Evolutionary conservation across 2,329 filamentous ascomycete species (phyloP), one percentile per base, ranked within the genome.

Genomic region (Penicillium sp.): DNA sequence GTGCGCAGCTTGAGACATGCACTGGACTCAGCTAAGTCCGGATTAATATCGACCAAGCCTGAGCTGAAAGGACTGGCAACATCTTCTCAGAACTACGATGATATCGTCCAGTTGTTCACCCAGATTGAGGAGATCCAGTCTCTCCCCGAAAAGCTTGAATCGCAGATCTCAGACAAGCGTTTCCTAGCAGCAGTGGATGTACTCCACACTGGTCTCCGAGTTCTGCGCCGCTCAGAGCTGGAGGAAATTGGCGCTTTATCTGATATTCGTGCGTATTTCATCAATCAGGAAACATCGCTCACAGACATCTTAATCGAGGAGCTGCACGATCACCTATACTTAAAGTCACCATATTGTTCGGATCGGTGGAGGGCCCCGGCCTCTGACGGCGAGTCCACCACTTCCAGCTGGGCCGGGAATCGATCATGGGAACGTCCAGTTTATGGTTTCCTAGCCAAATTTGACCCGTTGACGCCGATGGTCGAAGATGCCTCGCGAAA

Each of bases 291-390:
- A 75, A 89, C 88, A 27, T 87, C 90, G 0, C 77, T 99, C 59
- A 93, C 93, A 67, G 94, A 99, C 68, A 97, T 97, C 49, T 73
- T 99, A 52, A 87, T 97, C n/a, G 94, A 99, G 71, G 94, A 99
- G 73, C 80, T 99, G 32, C 94, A 99, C 70, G 94, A 96, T 70
- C 94, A 99, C 74, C 81, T 99, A 4, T 99, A 99, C 69, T 84
- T 99, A 38, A 97, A 97, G 71, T 97, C 93, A 3, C 94, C 93
- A 0, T 99, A 99, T 70, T 97, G 93, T 69, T 92, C 96, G 69
- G 91, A 96, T 70, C 83, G 94, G 62, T 99, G 94, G 94, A 95
- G 96, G 73, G 84, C 83, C 54, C 84, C 96, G 55, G 61, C 56
- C 6, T 61, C 68, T 3, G 74, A 77, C 18, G 69, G 68, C 39